phyloP scores from a whole-genome alignment of 257 asterid genomes.

The Plectranthus barbatus region DNA sequence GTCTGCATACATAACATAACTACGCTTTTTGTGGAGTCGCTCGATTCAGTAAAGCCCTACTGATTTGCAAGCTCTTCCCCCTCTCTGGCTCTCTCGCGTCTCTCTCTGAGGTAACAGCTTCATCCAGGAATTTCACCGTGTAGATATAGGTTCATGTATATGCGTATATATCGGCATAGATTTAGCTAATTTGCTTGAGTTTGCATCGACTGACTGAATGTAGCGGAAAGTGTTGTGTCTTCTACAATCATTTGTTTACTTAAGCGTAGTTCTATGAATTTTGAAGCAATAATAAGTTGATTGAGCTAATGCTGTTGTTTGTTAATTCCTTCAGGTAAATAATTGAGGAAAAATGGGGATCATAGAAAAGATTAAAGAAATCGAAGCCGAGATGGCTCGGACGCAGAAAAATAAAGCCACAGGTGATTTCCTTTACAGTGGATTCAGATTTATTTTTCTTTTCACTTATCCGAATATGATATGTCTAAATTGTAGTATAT shows the following conservation, averaged over 20 bases:
- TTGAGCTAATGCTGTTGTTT: slow-evolving; percentile 1
- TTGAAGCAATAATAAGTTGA: slow-evolving; percentile 10
- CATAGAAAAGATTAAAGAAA: slow-evolving; percentile 87
- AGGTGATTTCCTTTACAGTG: slow-evolving; percentile 29
- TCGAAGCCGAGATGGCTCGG: slow-evolving; percentile 97
- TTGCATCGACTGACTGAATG: neutral
- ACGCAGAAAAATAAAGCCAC: slow-evolving; percentile 99
- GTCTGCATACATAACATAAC: neutral
- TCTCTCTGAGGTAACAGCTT: slow-evolving; percentile 4
- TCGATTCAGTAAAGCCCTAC: slow-evolving; percentile 16
- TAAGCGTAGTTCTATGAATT: neutral
- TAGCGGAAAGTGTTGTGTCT: neutral
- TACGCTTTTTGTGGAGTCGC: too few relatives aligned
- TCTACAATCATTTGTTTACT: neutral
- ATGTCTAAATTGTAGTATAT: neutral
- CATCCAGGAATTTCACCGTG: neutral
- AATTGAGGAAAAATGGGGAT: slow-evolving; percentile 67
- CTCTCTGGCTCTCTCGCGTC: neutral
- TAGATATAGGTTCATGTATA: neutral
- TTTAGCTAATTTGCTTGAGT: neutral
- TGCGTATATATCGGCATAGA: neutral
- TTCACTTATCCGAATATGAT: neutral
- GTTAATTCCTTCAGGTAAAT: slow-evolving; percentile 30
- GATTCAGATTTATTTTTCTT: neutral
- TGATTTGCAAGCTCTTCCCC: neutral